Evolutionary conservation across 2,329 filamentous ascomycete species (phyloP), one percentile per base, ranked within the genome.

Genomic region (Paraconiothyrium brasiliense): DNA sequence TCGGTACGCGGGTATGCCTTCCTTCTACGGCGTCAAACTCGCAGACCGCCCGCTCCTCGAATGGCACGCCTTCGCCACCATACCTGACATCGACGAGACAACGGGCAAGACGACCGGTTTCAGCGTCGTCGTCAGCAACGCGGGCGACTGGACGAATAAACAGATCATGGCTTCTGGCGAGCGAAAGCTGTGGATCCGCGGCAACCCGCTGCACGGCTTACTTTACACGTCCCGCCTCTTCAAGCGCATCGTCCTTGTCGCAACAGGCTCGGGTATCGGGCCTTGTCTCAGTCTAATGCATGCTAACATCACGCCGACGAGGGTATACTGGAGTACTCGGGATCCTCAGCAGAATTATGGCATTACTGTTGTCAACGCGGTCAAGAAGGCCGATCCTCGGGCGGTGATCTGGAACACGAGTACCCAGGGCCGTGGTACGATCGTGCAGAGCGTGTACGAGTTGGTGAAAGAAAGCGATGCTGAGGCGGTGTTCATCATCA

Each of bases 401-500:
- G 89, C 90, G 1, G 77, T 91, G 35, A 86, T 92, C 58, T 84
- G 90, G 75, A 88, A 92, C 72, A 91, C 89, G 5, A 83, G 83
- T 58, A 73, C 79, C 43, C 80, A 81, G 24, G 88, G 87, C 0
- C 83, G 88, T 10, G 84, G 88, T 1, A 85, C 91, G 70, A 85
- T 90, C 74, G 70, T 89, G 32, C 82, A 81, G n/a, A 79, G 86
- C 54, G 81, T 84, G 35, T 87, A 86, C 67, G 77, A 81, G 11
- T 80, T 88, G 48, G 79, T 80, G 57, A 69, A 71, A 54, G 76
- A 84, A 35, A 80, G 80, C 34, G 69, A 78, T 1, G 84, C 84
- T 4, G 90, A 92, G 81, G 90, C 89, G 5, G 88, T 92, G 24
- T 87, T 91, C 67, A 83, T 92, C 59, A 91, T 92, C 68, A 88